These are phyloP conservation scores for Acanthamoeba castellanii DNA, from an alignment of 208 protist genomes.

Conservation along the genomic window DNA sequence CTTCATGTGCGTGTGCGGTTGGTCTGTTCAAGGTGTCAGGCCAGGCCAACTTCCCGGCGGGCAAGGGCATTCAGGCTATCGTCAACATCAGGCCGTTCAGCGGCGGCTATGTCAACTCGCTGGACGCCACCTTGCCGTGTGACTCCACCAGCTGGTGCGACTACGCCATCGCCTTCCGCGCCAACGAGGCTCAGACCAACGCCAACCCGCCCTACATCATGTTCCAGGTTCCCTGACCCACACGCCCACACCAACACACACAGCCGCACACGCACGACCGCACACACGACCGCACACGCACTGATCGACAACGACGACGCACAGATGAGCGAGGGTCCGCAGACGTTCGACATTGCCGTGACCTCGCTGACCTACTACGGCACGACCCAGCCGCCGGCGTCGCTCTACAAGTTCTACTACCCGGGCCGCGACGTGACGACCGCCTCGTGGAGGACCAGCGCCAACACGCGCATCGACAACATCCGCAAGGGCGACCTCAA, in stretches of 20 bases:
- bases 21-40: not conserved
- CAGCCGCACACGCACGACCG: not conserved
- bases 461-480: not conserved
- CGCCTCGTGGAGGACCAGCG: not conserved
- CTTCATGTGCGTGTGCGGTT: too few relatives aligned
- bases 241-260: not conserved
- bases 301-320: not conserved
- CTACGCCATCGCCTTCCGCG: not conserved
- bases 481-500: not conserved
- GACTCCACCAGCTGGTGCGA: slow-evolving; percentile 9
- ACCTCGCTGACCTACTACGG: slow-evolving; percentile 11
- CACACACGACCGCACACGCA: not conserved
- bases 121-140: not conserved
- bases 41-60: slow-evolving; percentile 27
- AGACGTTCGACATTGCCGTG: slow-evolving; percentile 10
- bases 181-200: not conserved
- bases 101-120: not conserved
- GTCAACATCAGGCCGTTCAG: not conserved
- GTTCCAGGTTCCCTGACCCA: not conserved
- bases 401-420: not conserved
- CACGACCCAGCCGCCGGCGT: not conserved
- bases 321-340: slow-evolving; percentile 9
- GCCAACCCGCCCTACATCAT: not conserved
- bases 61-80: not conserved
- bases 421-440: not conserved